Base-by-base conservation (phyloP, 768 basidiomycete species). In the Pleurotus djamor region DNA sequence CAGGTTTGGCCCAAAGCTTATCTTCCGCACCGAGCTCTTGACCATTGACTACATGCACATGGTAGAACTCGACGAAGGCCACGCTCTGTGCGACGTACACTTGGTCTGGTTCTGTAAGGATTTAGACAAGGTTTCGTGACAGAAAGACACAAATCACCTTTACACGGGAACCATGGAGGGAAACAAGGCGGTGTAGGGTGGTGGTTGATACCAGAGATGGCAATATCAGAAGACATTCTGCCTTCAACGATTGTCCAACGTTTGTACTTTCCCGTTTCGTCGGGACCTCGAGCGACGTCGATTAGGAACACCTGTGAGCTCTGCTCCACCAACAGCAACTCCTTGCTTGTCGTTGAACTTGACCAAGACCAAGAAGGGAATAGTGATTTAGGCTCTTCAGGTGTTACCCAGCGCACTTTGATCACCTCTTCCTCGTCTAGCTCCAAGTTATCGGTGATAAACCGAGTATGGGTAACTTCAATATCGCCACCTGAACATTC, bases 1-100 rank as follows among this genome's bases (percentile, higher is more conserved):
- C 85, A 8, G 89, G 89, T 64, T 83, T 87, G 49, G 87, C 86
- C 88, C 87, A 91, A 12, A 91, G 72, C 1, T 76, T 70, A 44
- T 78, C 76, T 4, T 69, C 74, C 14, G 78, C 65, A 45, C 77
- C 71, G 14, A 81, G 65, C 5, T 72, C 62, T 17, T 71, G 65
- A 1, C 79, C 78, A 12, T 81, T 74, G 0, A 77, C 81, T 59
- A 84, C 68, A 68, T 89, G 88, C 0, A 91, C 82, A 64, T 91
- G 81, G 72, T 79, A 83, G 66, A 85, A 83, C 63, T 91, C 88
- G 10, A 88, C 82, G 61, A 91, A 88, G 0, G 88, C 89, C 12
- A 85, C 76, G 41, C 76, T 71, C 4, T 70, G 68, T 5, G 74
- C 73, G 0, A 49, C 52, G 52, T 68, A 67, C 2, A 61, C 60